Base-by-base conservation (phyloP, 1,284 basidiomycete species). In the Sporisorium exsertum region DNA sequence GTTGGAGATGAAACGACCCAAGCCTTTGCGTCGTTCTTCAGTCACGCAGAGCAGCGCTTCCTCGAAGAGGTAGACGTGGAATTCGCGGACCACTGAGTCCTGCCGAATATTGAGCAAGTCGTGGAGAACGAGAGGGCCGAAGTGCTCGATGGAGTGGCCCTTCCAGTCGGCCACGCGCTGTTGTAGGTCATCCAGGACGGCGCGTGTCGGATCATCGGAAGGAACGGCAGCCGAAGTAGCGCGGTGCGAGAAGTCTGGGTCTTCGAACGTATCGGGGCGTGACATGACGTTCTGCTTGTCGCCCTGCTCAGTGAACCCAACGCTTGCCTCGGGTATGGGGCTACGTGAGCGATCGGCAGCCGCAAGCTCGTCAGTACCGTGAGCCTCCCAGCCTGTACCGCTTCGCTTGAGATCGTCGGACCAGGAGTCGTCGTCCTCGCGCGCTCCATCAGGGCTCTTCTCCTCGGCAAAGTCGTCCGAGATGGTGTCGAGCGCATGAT, bases 1-100 rank as follows among this genome's bases (percentile, higher is more conserved):
- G 5, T 89, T 88, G 26, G 93, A 87, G 52, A 94, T 88, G 53
- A 93, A 89, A 6, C 91, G 91, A 2, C 94, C 87, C 1, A 91
- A 89, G 0, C 86, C 81, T 24, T 92, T 91, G 82, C 93, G 94
- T 87, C 92, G 92, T 87, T 97, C 95, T 85, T 98, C 96, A 24
- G 93, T 90, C 16, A 98, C 93, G 86, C 95, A 99, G 69, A 98
- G 94, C 68, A 99, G 92, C 12, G 96, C 96, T 84, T 97, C 94
- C 81, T 92, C 91, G 90, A 97, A 98, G 45, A 99, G 90, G 86
- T 98, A 97, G 64, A 97, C 93, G 84, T 92, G 93, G 86, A 96
- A 95, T 84, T 96, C 93, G 62, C 94, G 90, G 27, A 94, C 91
- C 61, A 94, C 90, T 12, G 91, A 87, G 79, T 95, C 94, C 63